Evolutionary conservation across 768 basidiomycete genomes (phyloP).

Genomic region (Panus rudis): DNA sequence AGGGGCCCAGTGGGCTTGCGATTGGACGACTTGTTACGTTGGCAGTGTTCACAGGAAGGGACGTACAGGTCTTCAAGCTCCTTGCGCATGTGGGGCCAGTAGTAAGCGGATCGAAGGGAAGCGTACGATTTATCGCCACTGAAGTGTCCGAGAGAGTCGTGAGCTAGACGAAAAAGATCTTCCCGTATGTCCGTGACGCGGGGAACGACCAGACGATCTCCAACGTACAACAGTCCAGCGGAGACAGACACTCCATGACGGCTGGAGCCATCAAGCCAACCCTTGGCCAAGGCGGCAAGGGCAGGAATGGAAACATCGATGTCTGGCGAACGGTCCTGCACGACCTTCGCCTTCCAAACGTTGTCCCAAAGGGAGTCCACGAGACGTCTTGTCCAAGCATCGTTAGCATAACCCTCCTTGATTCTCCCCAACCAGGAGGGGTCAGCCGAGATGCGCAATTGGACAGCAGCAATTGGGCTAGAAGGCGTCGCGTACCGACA

Average conservation of each 20-base stretch:
- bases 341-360: conserved; percentile 1
- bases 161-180: conserved; percentile 12
- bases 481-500: too few species aligned
- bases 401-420: conserved; percentile 2
- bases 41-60: conserved; percentile 22
- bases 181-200: conserved; percentile 7
- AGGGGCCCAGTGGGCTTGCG: conserved; percentile 20
- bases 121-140: conserved; percentile 17
- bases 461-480: too few species aligned
- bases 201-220: conserved; percentile 18
- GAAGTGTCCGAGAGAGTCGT: conserved; percentile 17
- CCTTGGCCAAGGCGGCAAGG: background rate
- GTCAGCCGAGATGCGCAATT: conserved; percentile 3
- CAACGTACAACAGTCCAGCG: conserved; percentile 15
- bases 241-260: background rate
- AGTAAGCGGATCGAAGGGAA: conserved; percentile 8
- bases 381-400: conserved; percentile 1
- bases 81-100: conserved; percentile 25
- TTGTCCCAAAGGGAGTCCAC: background rate
- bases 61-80: conserved; percentile 27
- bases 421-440: conserved; percentile 2
- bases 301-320: conserved; percentile 1
- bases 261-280: background rate
- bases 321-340: background rate
- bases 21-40: conserved; percentile 12